Evolutionary conservation across 345 rosid genomes (phyloP), one percentile per base, ranked within the genome.

Genomic region (Camelina neglecta): DNA sequence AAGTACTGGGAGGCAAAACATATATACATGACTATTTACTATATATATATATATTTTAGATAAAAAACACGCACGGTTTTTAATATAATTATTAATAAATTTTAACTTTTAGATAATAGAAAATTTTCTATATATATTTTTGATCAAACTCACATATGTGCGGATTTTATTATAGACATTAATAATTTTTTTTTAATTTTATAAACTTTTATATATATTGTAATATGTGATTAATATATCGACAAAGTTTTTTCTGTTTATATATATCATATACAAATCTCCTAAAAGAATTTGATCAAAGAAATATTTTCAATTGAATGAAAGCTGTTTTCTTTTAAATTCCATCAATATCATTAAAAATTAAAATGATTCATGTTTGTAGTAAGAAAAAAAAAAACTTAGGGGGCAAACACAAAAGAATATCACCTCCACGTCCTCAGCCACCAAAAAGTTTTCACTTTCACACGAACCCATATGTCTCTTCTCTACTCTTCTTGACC

Each of bases 401-500:
- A 47, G 20, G 8, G 49, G 50, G 5, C n/a, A 47, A 47, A 47
- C 20, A 47, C 50, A 44, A 8, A 49, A 18, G 36, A 49, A 49
- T 2, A 26, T 26, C 11, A 49, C 54, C 4, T n/a, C 51, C 51
- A 47, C 51, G 51, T 47, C 18, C 8, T 38, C 41, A 38, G 20
- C 51, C 51, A n/a, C 51, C 51, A 20, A 48, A 49, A 8, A 47
- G 53, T 49, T 49, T 18, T 49, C 23, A 49, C 54, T 49, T 49
- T 49, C 54, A 16, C 54, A 49, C 21, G 50, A 47, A 47, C 9
- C 50, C 50, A 18, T 18, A n/a, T 47, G 50, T 47, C 50, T 47
- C 49, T 45, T 47, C 50, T 47, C n/a, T 24, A 49, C 50, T 47
- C 49, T 45, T 47, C 50, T 47, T 47, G 54, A 49, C 54, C 23